phyloP scores from a whole-genome alignment of 2,329 filamentous ascomycete genomes.

The Tolypocladium endophyticum region DNA sequence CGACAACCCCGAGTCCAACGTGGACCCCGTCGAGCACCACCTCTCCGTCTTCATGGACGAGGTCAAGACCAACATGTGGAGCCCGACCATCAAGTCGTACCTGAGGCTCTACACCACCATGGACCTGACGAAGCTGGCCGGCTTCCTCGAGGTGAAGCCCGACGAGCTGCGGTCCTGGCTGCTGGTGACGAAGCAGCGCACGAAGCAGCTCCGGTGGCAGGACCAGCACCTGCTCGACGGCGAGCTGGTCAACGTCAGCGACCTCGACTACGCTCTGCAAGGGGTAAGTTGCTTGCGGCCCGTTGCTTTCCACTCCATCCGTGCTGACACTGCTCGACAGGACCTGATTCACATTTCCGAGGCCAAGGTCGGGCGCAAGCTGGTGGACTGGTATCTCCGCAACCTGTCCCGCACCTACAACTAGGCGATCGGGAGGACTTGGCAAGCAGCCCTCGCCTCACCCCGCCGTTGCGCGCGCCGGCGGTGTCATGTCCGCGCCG shows the following conservation, averaged over 20 bases:
- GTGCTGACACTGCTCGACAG: constrained; percentile 29
- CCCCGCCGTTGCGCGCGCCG: background rate
- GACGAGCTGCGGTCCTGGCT: constrained; percentile 92
- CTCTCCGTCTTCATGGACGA: constrained; percentile 98
- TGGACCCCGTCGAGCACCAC: constrained; percentile 96
- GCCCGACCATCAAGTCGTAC: constrained; percentile 95
- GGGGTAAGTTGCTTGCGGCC: constrained; percentile 73
- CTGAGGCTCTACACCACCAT: constrained; percentile 98
- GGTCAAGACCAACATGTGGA: constrained; percentile 98
- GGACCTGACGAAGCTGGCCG: constrained; percentile 95
- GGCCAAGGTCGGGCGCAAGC: constrained; percentile 91
- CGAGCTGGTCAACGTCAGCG: constrained; percentile 84
- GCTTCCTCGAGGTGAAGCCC: constrained; percentile 94
- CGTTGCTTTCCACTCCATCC: too few relatives aligned
- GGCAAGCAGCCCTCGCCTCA: background rate
- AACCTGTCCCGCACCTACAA: constrained; percentile 93
- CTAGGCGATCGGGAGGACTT: constrained; percentile 10
- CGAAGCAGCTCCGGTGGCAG: constrained; percentile 88
- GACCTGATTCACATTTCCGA: constrained; percentile 98
- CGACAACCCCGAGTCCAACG: constrained; percentile 89
- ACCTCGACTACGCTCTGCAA: constrained; percentile 95
- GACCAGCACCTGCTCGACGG: constrained; percentile 83
- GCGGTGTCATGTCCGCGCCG: background rate
- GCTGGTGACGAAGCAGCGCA: constrained; percentile 96
- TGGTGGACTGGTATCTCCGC: constrained; percentile 98